A percentile compares a stretch with the other conserved stretches of the same genome.
Conservation (phyloP, 208 protist genomes). For the Willaertia magna region DNA sequence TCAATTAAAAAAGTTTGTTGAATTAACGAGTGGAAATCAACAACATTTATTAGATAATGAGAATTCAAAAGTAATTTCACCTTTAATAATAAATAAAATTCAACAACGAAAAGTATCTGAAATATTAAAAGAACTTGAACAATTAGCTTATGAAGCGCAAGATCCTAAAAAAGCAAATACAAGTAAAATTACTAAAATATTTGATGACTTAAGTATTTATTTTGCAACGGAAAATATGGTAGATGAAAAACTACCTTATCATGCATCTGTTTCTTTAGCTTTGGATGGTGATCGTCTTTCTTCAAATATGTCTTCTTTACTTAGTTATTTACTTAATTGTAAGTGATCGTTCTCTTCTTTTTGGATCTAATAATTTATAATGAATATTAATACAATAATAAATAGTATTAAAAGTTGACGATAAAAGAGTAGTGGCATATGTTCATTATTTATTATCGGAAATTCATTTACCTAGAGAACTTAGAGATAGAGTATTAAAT, state of each 20-base stretch:
- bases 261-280: neutral
- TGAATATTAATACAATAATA: neutral
- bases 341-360: neutral
- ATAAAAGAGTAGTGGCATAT: neutral
- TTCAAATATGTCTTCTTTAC: neutral
- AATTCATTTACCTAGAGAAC: neutral
- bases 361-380: neutral
- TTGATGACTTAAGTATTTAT: neutral
- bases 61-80: neutral
- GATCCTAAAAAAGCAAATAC: neutral
- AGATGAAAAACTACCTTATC: neutral
- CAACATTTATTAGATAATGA: neutral
- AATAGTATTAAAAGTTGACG: neutral
- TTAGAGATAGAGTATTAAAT: neutral
- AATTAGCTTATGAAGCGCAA: neutral
- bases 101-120: neutral
- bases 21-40: neutral
- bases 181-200: neutral
- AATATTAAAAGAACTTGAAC: neutral
- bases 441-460: neutral
- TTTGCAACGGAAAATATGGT: neutral
- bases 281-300: neutral
- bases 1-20: neutral
- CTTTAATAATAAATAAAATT: neutral
- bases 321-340: neutral